These are phyloP conservation scores for Tricholoma bakamatsutake DNA, from an alignment of 768 basidiomycete species.

Conservation along the genomic window DNA sequence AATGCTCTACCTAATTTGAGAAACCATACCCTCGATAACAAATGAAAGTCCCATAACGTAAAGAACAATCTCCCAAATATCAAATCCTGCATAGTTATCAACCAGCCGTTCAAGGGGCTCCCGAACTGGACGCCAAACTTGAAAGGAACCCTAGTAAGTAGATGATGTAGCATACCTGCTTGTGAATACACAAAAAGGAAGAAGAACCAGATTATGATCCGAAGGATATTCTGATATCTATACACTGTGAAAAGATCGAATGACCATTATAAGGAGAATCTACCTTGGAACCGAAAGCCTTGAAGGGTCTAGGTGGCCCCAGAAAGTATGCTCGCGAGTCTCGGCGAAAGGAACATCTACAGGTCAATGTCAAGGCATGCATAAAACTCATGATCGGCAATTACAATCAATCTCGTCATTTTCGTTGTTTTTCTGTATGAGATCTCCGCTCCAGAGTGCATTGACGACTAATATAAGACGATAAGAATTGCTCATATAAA, in stretches of 20 bases:
- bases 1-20: not conserved
- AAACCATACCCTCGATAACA: conserved; percentile 64
- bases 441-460: conserved; percentile 75
- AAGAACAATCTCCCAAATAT: conserved; percentile 74
- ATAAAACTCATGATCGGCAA: conserved; percentile 11
- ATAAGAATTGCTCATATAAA: not conserved
- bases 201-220: conserved; percentile 70
- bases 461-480: conserved; percentile 53
- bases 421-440: conserved; percentile 73
- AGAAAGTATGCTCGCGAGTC: conserved; percentile 46
- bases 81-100: conserved; percentile 47
- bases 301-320: conserved; percentile 68
- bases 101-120: conserved; percentile 73
- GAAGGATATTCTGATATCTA: conserved; percentile 84
- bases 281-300: conserved; percentile 78
- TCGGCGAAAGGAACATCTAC: conserved; percentile 68
- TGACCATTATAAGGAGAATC: not conserved
- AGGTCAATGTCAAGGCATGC: not conserved
- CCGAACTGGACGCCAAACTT: conserved; percentile 40
- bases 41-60: conserved; percentile 79
- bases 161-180: conserved; percentile 48
- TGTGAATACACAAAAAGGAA: conserved; percentile 80
- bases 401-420: conserved; percentile 75
- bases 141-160: not conserved
- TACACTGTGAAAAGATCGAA: not conserved